A percentile compares a stretch with the other conserved stretches of the same genome.
Evolutionary conservation across 2,329 filamentous ascomycete genomes (phyloP).

Genomic region (Emergomyces africanus): DNA sequence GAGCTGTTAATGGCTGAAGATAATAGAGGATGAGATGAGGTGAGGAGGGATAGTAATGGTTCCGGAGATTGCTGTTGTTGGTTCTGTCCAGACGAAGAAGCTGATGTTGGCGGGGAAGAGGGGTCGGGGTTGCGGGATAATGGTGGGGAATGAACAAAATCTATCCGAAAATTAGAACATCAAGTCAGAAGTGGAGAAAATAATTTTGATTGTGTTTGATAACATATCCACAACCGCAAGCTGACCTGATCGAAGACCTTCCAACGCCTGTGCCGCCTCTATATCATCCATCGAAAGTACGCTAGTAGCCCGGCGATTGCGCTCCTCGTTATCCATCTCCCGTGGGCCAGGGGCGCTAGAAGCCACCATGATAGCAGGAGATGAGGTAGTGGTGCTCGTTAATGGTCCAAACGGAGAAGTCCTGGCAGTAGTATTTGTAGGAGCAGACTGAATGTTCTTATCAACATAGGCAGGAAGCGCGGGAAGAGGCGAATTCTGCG

Average conservation of each 20-base stretch:
- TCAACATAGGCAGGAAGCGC: background rate
- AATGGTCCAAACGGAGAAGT: background rate
- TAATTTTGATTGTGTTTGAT: background rate
- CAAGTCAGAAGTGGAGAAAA: background rate
- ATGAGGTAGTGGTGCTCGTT: background rate
- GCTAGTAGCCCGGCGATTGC: conserved; percentile 32
- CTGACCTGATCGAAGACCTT: conserved; percentile 60
- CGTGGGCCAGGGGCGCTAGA: conserved; percentile 21
- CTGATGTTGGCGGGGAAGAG: conserved; percentile 19
- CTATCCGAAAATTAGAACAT: conserved; percentile 25
- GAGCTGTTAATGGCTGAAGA: conserved; percentile 76
- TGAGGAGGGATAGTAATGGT: conserved; percentile 73
- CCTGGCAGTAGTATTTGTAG: background rate
- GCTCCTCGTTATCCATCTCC: conserved; percentile 31
- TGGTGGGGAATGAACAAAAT: conserved; percentile 54
- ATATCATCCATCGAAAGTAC: conserved; percentile 38
- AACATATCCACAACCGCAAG: conserved; percentile 3
- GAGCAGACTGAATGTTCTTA: background rate
- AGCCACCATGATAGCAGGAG: background rate
- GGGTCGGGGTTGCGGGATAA: conserved; percentile 24
- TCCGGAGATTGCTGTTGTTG: conserved; percentile 37
- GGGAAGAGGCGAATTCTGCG: background rate
- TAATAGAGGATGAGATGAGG: conserved; percentile 74
- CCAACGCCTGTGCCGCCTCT: conserved; percentile 59
- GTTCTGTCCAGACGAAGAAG: conserved; percentile 29